Evolutionary conservation across 1,284 basidiomycete species (phyloP).

Genomic region (Moesziomyces sp.): DNA sequence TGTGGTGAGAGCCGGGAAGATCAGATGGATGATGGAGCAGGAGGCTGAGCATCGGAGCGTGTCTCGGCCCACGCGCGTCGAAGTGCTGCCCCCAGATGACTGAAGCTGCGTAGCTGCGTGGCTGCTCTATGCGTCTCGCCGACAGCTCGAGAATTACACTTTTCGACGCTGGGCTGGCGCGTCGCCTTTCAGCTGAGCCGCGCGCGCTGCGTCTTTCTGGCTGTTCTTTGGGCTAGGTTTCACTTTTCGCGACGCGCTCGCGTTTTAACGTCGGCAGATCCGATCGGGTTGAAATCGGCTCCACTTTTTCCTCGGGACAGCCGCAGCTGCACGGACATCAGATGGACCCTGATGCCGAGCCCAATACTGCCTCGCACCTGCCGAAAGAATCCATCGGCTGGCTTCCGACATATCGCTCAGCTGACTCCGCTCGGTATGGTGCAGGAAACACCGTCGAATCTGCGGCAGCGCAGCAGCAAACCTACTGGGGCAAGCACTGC

Average conservation of each 20-base stretch:
- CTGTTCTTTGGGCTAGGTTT: conserved; percentile 1
- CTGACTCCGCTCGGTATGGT: neutral
- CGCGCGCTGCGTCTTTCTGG: neutral
- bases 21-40: neutral
- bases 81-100: too few relatives aligned
- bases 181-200: neutral
- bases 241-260: conserved; percentile 41
- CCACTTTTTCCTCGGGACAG: neutral
- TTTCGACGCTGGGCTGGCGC: neutral
- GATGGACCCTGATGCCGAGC: neutral
- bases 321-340: neutral
- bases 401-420: neutral
- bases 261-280: conserved; percentile 5
- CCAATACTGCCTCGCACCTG: neutral
- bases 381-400: neutral
- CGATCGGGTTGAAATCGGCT: neutral
- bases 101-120: neutral
- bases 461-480: neutral
- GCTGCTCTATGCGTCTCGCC: too few relatives aligned
- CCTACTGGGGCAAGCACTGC: neutral
- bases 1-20: neutral
- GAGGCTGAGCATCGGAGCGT: neutral
- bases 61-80: too few relatives aligned
- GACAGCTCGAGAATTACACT: neutral
- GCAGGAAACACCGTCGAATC: neutral